phyloP scores from a whole-genome alignment of 352 stramenopile genomes.

The Phytophthora citrophthora region DNA sequence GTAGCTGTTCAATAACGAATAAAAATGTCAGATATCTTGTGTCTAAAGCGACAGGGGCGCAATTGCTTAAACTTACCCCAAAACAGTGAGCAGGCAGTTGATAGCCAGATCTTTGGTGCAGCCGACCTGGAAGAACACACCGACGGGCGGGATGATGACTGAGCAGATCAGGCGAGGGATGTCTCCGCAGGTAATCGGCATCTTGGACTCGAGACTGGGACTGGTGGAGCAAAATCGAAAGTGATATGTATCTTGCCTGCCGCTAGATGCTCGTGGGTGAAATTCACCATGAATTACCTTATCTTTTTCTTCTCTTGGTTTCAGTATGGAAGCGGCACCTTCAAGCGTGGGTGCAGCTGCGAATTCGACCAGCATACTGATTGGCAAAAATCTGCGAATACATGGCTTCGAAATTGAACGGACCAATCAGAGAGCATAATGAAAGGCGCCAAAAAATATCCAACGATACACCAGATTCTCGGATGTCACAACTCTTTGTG shows the following conservation, averaged over 20 bases:
- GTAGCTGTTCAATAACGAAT: conserved; percentile 38
- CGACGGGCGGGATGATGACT: conserved; percentile 66
- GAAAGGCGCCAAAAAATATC: conserved; percentile 21
- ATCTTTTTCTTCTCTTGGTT: conserved; percentile 25
- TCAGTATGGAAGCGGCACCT: conserved; percentile 12
- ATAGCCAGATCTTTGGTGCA: conserved; percentile 70
- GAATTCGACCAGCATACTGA: conserved; percentile 7
- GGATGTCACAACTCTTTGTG: conserved; percentile 16
- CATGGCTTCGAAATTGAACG: conserved; percentile 19
- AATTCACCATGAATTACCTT: neutral
- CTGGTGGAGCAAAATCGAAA: conserved; percentile 36
- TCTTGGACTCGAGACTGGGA: conserved; percentile 23
- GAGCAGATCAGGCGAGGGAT: conserved; percentile 75
- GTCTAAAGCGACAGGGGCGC: conserved; percentile 1
- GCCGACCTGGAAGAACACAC: conserved; percentile 67
- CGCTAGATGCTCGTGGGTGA: conserved; percentile 11
- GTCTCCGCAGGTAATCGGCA: conserved; percentile 73
- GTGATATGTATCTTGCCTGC: conserved; percentile 7
- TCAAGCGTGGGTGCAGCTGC: conserved; percentile 18
- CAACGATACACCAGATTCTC: conserved; percentile 10
- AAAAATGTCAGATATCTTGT: conserved; percentile 6
- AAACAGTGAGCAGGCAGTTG: conserved; percentile 72
- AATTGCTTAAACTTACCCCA: conserved; percentile 40
- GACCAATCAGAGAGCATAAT: conserved; percentile 8
- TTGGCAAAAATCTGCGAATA: conserved; percentile 13